Conservation (phyloP, 768 basidiomycete species). For the Hericium alpestre region DNA sequence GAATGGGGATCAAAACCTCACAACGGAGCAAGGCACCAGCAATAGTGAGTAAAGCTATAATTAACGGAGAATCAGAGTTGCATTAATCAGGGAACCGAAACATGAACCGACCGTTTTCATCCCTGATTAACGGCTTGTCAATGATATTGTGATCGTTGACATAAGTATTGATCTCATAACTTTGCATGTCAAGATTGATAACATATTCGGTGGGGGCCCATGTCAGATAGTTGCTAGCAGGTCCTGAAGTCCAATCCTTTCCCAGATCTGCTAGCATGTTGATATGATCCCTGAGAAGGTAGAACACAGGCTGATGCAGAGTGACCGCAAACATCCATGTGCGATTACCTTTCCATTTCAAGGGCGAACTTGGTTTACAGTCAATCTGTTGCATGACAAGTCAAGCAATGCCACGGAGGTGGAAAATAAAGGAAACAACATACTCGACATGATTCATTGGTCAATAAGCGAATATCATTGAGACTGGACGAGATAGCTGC, state of each 20-base stretch:
- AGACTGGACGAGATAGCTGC: slow-evolving; percentile 74
- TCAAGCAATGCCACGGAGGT: slow-evolving; percentile 3
- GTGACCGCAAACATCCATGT: slow-evolving; percentile 71
- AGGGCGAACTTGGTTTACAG: slow-evolving; percentile 66
- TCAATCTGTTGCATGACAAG: slow-evolving; percentile 35
- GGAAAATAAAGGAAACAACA: slow-evolving; percentile 13
- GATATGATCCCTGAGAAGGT: slow-evolving; percentile 83
- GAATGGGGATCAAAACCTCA: slow-evolving; percentile 51
- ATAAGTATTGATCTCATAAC: slow-evolving; percentile 71
- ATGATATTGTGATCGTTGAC: slow-evolving; percentile 97
- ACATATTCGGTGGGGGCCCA: slow-evolving; percentile 79
- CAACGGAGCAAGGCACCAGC: slow-evolving; percentile 47
- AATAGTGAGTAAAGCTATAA: slow-evolving; percentile 60
- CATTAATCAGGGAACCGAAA: not conserved
- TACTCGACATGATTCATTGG: slow-evolving; percentile 73
- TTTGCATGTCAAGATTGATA: slow-evolving; percentile 58
- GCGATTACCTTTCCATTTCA: slow-evolving; percentile 73
- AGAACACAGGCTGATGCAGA: slow-evolving; percentile 62
- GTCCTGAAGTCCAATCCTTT: slow-evolving; percentile 83
- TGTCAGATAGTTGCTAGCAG: slow-evolving; percentile 65
- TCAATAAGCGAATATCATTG: slow-evolving; percentile 74
- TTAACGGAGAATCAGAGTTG: not conserved
- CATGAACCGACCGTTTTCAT: slow-evolving; percentile 66
- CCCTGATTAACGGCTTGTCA: slow-evolving; percentile 67
- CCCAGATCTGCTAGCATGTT: slow-evolving; percentile 91